Conservation (phyloP, 345 rosid genomes). For the Murraya paniculata region DNA sequence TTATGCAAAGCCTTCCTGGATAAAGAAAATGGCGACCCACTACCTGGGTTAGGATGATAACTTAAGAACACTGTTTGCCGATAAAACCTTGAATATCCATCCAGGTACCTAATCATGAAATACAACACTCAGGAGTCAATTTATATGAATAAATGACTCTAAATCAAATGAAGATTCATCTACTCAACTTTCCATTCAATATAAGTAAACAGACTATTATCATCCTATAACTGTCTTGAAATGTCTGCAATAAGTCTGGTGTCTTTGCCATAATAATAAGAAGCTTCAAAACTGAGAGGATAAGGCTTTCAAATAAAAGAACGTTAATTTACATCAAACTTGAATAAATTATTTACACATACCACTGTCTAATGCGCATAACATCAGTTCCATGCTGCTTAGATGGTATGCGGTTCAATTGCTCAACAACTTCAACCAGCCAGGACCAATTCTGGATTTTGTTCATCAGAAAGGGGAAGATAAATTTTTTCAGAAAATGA, state of each 20-base stretch:
- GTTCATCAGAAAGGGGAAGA: constrained; percentile 13
- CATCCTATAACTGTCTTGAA: neutral
- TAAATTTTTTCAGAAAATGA: neutral
- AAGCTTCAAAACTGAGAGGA: constrained; percentile 12
- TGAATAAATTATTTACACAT: constrained; percentile 17
- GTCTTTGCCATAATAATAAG: neutral
- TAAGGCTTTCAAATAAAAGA: neutral
- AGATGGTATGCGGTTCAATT: constrained; percentile 63
- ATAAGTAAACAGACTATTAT: neutral
- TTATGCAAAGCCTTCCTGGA: neutral
- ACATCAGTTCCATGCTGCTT: constrained; percentile 84
- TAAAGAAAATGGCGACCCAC: constrained; percentile 9
- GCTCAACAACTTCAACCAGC: constrained; percentile 56
- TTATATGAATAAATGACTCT: neutral
- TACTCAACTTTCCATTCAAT: neutral
- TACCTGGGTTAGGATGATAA: constrained; percentile 82
- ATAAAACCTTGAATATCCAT: constrained; percentile 69
- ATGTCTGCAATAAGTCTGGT: neutral
- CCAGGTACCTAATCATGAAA: constrained; percentile 66
- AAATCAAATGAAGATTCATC: neutral
- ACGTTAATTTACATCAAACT: neutral
- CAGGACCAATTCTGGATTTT: constrained; percentile 76
- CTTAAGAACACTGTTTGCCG: constrained; percentile 79
- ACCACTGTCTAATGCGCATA: constrained; percentile 88
- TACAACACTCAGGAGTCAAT: neutral